phyloP scores from a whole-genome alignment of 352 stramenopile genomes.

The Globisporangium cylindrosporum region DNA sequence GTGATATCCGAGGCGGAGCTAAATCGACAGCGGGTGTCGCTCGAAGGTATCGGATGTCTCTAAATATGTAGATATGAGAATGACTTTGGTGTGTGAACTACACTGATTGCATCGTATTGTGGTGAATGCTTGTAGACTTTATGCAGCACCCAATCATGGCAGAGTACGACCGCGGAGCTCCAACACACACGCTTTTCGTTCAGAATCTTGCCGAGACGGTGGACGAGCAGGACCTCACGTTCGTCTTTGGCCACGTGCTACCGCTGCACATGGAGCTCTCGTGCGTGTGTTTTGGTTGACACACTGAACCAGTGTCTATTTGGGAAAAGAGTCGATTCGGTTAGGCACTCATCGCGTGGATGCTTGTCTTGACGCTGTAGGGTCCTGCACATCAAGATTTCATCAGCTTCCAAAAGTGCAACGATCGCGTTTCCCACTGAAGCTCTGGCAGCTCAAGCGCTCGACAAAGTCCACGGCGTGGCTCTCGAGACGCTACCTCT shows the following conservation, averaged over 20 bases:
- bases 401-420: conserved; percentile 2
- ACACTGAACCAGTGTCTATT: neutral
- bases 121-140: conserved; percentile 22
- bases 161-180: conserved; percentile 31
- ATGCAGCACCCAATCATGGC: conserved; percentile 31
- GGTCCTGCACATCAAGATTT: conserved; percentile 15
- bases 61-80: neutral
- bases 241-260: conserved; percentile 56
- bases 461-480: conserved; percentile 50
- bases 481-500: conserved; percentile 41
- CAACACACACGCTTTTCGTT: conserved; percentile 31
- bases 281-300: conserved; percentile 22
- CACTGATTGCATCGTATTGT: neutral
- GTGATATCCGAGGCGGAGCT: conserved; percentile 64
- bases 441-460: conserved; percentile 32
- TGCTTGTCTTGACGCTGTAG: neutral
- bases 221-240: conserved; percentile 54
- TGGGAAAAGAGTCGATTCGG: neutral
- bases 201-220: conserved; percentile 40
- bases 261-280: conserved; percentile 29
- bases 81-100: neutral
- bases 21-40: conserved; percentile 30
- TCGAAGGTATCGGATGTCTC: conserved; percentile 24
- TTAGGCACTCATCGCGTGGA: neutral
- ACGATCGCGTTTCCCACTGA: conserved; percentile 26